Percentiles rank a stretch among this genome's conserved stretches.
These are phyloP conservation scores for Auricularia cornea DNA, from an alignment of 768 basidiomycete genomes.

Conservation along the genomic window DNA sequence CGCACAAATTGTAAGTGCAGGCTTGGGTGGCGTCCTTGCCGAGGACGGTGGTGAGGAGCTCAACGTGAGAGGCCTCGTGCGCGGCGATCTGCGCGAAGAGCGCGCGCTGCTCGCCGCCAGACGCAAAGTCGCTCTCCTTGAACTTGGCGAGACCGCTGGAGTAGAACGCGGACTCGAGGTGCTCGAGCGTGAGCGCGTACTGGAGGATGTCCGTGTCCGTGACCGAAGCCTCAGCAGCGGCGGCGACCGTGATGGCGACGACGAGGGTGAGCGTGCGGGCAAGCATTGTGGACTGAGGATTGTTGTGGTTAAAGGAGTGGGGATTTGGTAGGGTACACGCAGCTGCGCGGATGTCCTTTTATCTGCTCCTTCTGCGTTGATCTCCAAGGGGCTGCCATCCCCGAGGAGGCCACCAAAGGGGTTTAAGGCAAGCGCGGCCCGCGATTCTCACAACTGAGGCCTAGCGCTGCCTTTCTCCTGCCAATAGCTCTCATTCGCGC, in stretches of 20 bases:
- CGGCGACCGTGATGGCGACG: background rate
- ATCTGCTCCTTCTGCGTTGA: too few relatives aligned
- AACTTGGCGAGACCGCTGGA: background rate
- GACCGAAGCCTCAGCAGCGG: background rate
- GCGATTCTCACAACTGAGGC: too few relatives aligned
- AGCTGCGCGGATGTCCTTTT: too few relatives aligned
- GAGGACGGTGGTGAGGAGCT: constrained; percentile 39
- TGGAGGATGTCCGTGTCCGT: constrained; percentile 10
- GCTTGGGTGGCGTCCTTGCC: constrained; percentile 37
- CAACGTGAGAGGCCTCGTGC: constrained; percentile 51
- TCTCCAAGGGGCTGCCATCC: too few relatives aligned
- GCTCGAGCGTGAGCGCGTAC: constrained; percentile 15
- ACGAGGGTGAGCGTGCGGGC: background rate
- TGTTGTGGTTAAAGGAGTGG: too few relatives aligned
- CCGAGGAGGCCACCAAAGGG: too few relatives aligned
- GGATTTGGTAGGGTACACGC: too few relatives aligned
- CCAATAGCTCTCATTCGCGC: too few relatives aligned
- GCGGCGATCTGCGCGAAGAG: constrained; percentile 26
- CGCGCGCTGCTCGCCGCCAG: background rate
- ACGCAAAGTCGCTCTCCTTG: background rate
- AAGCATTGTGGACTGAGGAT: background rate
- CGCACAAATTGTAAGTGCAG: constrained; percentile 56
- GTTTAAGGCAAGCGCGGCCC: too few relatives aligned
- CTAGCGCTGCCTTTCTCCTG: too few relatives aligned
- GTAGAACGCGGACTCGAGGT: constrained; percentile 13